These are phyloP conservation scores for Candida suzukii DNA, from an alignment of 805 yeast genomes.

Conservation along the genomic window DNA sequence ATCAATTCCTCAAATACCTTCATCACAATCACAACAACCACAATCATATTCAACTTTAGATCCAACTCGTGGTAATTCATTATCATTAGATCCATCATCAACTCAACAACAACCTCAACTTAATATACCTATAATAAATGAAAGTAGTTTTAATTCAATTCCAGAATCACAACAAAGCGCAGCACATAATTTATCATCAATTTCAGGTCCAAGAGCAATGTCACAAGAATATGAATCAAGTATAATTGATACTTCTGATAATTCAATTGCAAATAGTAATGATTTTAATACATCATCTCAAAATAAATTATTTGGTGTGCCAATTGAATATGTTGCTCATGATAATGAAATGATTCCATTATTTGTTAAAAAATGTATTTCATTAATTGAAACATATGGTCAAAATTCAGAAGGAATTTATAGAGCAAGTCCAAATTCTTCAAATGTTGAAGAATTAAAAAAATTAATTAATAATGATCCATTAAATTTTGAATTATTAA, in stretches of 20 bases:
- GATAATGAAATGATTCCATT: constrained; percentile 92
- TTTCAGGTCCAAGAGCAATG: constrained; percentile 19
- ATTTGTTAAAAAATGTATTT: constrained; percentile 82
- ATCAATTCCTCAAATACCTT: neutral
- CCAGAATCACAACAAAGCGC: neutral
- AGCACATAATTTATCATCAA: neutral
- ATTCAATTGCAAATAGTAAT: constrained; percentile 2
- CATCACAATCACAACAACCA: neutral
- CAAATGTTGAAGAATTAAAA: constrained; percentile 66
- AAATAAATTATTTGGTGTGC: constrained; percentile 66
- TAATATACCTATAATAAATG: too few species aligned
- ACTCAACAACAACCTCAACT: neutral
- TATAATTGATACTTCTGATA: constrained; percentile 3
- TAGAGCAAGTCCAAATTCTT: constrained; percentile 72
- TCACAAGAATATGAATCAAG: constrained; percentile 4
- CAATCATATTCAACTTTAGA: constrained; percentile 19
- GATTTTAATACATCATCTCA: neutral
- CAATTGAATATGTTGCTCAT: constrained; percentile 71
- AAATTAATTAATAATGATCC: constrained; percentile 73
- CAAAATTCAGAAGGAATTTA: constrained; percentile 84
- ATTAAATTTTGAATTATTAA: constrained; percentile 42
- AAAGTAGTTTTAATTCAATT: too few species aligned
- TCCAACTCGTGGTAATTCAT: constrained; percentile 8
- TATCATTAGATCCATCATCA: neutral
- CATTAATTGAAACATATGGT: constrained; percentile 81